Evolutionary conservation across 73 alveolate species (phyloP), one percentile per base, ranked within the genome.

Genomic region (Urostyla sp.): DNA sequence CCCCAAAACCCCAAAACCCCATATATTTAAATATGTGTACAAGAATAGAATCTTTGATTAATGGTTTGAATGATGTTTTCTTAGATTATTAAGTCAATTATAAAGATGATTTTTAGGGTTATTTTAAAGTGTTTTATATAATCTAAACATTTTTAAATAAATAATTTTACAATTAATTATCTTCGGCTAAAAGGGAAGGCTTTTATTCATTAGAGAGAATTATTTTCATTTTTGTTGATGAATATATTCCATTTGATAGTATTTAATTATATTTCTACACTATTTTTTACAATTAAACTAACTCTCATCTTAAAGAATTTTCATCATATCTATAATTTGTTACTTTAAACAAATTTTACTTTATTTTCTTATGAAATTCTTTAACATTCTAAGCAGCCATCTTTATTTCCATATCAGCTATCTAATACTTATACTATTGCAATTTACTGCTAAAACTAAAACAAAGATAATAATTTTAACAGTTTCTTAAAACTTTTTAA

Each of bases 221-320:
- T 6, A 69, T 69, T 49, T 54, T 69, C 54, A 46, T 69, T 11
- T 67, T 59, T 26, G 83, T 63, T 40, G 37, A 40, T 21, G 79
- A 69, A 40, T 69, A 69, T 8, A 69, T 69, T 23, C 83, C 83
- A 69, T 69, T 69, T 28, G 67, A 37, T 30, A 69, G 53, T 0
- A 69, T 45, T 2, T 44, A 18, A 35, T 69, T 49, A 28, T 69
- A 48, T 27, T 45, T 49, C 72, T 48, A 31, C 5, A 23, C 83
- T 5, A 69, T 69, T 21, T 69, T 45, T n/a, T 69, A 69, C 2
- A 69, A 21, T 55, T 69, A 46, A 10, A 69, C 32, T 21, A 69
- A 46, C 54, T 69, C 83, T n/a, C 72, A n/a, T 40, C 83, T 69
- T 3, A 69, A 67, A n/a, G 1, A 1, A 5, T 69, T 69, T 48